Base-by-base conservation (phyloP, 2,329 filamentous ascomycete genomes). In the Arthroderma uncinatum region DNA sequence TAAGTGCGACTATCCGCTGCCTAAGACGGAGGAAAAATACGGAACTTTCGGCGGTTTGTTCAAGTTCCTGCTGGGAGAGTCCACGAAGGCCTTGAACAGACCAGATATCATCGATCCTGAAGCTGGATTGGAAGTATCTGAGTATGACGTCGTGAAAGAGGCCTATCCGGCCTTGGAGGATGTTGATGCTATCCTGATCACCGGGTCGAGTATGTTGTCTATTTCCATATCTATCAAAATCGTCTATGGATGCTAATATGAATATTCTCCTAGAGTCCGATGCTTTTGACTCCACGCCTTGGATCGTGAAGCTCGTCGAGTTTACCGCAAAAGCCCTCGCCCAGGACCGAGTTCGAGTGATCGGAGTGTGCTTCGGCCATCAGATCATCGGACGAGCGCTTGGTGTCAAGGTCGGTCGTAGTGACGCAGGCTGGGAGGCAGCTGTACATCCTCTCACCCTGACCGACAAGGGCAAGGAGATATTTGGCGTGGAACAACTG, bases 341-440 rank as follows among this genome's bases (percentile, higher is more conserved):
- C 10, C 79, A 85, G 61, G 75, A 78, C 25, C 76, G 82, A 0
- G 80, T 93, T 6, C 80, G 82, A 36, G 72, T 91, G n/a, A 77
- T 95, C 14, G 89, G 89, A 9, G 79, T 93, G 14, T 95, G 89
- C 71, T 95, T 92, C 69, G 89, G 89, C 4, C 89, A 94, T 69
- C 89, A 95, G 74, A 90, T 95, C 64, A 74, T 93, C 44, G 88
- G 81, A 0, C 78, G 89, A 55, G 87, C 88, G 0, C 68, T 91
- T 63, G 87, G 83, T 2, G 79, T 74, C 19, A 79, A 81, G 63
- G 86, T 94, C 1, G 83, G 78, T 36, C 74, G 82, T 56, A 87
- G 82, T 67, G 78, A 82, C 23, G 70, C 74, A 19, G 89, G 88
- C 1, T 95, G 89, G 90, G 90, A 95, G 73, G 74, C 87, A n/a